Percentiles rank a stretch among this genome's conserved stretches.
These are phyloP conservation scores for Verticillium longisporum DNA, from an alignment of 2,329 filamentous ascomycete genomes.

Conservation along the genomic window DNA sequence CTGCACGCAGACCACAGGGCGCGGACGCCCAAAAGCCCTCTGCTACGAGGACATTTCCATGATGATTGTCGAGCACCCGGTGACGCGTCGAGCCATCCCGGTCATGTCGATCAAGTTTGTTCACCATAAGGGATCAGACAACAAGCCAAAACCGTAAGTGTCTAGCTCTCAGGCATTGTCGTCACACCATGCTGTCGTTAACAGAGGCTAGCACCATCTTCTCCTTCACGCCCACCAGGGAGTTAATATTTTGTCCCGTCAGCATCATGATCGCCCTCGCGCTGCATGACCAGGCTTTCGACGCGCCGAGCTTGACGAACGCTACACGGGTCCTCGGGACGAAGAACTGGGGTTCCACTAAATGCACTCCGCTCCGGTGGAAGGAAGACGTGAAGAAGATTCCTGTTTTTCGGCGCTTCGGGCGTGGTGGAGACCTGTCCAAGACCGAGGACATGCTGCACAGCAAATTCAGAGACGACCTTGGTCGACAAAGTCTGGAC, in stretches of 20 bases:
- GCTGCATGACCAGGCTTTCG: constrained; percentile 17
- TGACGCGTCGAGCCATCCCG: constrained; percentile 12
- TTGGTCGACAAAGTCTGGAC: constrained; percentile 17
- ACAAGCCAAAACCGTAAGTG: constrained; percentile 20
- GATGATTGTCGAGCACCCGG: constrained; percentile 19
- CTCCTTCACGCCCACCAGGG: constrained; percentile 18
- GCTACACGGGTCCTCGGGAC: constrained; percentile 10
- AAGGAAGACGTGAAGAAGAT: constrained; percentile 19
- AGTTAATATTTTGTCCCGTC: constrained; percentile 18
- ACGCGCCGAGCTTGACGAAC: constrained; percentile 14
- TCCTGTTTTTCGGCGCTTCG: constrained; percentile 15
- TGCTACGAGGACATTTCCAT: constrained; percentile 22
- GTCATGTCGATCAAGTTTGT: constrained; percentile 23
- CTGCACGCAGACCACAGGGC: constrained; percentile 12
- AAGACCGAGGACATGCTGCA: constrained; percentile 15
- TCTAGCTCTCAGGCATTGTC: background rate
- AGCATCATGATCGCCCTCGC: constrained; percentile 17
- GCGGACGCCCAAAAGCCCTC: constrained; percentile 18
- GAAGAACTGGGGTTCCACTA: constrained; percentile 9
- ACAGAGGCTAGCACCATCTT: constrained; percentile 17
- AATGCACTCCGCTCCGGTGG: constrained; percentile 16
- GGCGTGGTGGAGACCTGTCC: constrained; percentile 7
- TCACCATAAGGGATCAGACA: constrained; percentile 20
- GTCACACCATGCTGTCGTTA: background rate
- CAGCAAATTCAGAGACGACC: constrained; percentile 17